phyloP scores from a whole-genome alignment of 371 early-diverging fungal species.

The Zychaea mexicana region DNA sequence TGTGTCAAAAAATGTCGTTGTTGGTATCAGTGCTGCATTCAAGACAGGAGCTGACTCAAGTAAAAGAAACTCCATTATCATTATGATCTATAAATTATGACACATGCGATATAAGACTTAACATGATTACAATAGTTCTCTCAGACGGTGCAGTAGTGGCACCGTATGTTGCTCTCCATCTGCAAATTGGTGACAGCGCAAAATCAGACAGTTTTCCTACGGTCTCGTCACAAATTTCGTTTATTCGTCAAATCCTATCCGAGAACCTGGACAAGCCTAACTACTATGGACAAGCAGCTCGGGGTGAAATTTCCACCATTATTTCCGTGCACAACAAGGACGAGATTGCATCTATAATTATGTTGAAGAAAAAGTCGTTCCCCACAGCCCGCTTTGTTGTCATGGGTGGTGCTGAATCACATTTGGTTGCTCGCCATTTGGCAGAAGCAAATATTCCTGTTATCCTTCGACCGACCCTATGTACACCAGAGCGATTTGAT shows the following conservation, averaged over 20 bases:
- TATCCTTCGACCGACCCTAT: constrained; percentile 65
- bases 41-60: constrained; percentile 21
- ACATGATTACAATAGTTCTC: constrained; percentile 10
- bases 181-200: constrained; percentile 53
- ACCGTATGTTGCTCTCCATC: constrained; percentile 62
- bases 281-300: constrained; percentile 46
- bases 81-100: no score
- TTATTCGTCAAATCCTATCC: constrained; percentile 54
- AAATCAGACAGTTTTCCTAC: constrained; percentile 56
- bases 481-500: constrained; percentile 70
- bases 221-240: constrained; percentile 66
- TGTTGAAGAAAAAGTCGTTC: constrained; percentile 50
- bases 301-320: constrained; percentile 67
- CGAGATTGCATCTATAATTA: constrained; percentile 71
- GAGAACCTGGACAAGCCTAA: constrained; percentile 25
- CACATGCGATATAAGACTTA: no score
- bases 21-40: constrained; percentile 41
- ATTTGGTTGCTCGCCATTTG: constrained; percentile 63
- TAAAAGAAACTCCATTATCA: neutral
- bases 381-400: constrained; percentile 41
- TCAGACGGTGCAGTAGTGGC: constrained; percentile 31
- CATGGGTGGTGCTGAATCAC: constrained; percentile 74
- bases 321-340: constrained; percentile 65
- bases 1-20: constrained; percentile 37
- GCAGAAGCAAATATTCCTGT: constrained; percentile 63